Evolutionary conservation across 2,329 filamentous ascomycete species (phyloP).

Genomic region (Cyphellophora europaea): DNA sequence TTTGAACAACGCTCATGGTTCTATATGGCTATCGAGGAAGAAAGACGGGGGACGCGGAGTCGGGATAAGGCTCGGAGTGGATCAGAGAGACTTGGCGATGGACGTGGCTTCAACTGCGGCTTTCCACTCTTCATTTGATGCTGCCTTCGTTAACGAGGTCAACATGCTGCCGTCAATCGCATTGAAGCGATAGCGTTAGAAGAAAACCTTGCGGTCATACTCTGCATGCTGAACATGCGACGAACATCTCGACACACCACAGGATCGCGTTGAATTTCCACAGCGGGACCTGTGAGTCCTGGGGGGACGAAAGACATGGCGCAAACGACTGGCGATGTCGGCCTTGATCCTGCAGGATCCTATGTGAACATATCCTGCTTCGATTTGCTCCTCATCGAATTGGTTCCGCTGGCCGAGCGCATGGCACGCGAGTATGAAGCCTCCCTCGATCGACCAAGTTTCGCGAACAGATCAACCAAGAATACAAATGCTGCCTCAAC

Average conservation of each 20-base stretch:
- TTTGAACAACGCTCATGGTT: slow-evolving; percentile 2
- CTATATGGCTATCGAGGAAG: background rate
- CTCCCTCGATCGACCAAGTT: slow-evolving; percentile 13
- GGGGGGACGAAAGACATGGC: too few species aligned
- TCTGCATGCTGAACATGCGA: too few species aligned
- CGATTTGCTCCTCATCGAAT: slow-evolving; percentile 90
- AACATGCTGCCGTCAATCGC: too few species aligned
- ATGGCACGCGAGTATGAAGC: slow-evolving; percentile 48
- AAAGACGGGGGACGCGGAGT: background rate
- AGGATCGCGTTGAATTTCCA: too few species aligned
- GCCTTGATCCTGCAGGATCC: background rate
- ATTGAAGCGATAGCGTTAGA: too few species aligned
- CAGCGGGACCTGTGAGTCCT: too few species aligned
- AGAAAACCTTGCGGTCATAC: too few species aligned
- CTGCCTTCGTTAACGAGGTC: too few species aligned
- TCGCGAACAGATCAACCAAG: slow-evolving; percentile 5
- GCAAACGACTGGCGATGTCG: background rate
- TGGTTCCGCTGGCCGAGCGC: slow-evolving; percentile 88
- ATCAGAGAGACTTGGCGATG: background rate
- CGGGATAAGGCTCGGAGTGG: background rate
- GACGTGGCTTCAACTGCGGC: too few species aligned
- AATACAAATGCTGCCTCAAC: slow-evolving; percentile 1
- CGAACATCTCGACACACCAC: too few species aligned
- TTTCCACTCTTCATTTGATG: too few species aligned
- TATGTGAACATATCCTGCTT: slow-evolving; percentile 70